These are phyloP conservation scores for Coemansia umbellata DNA, from an alignment of 192 early-diverging fungal genomes.

Conservation along the genomic window DNA sequence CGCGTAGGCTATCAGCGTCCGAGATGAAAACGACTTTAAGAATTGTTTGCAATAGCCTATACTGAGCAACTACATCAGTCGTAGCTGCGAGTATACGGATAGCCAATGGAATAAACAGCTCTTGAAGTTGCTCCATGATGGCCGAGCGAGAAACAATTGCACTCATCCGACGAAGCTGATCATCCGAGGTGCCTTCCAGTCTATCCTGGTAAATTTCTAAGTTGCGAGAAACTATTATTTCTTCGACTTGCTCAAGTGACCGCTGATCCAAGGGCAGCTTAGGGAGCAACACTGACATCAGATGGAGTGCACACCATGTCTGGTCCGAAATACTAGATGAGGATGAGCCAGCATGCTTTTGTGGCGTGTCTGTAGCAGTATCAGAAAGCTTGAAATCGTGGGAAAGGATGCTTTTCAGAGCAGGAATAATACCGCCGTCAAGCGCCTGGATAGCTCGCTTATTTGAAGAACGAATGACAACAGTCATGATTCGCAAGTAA, in stretches of 20 bases:
- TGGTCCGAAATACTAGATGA: conserved; percentile 13
- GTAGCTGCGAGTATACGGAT: conserved; percentile 69
- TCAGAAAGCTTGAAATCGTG: neutral
- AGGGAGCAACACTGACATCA: conserved; percentile 20
- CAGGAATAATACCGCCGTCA: conserved; percentile 6
- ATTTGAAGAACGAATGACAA: conserved; percentile 10
- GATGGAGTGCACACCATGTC: conserved; percentile 26
- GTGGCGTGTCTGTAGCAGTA: neutral
- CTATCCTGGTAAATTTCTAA: too few species aligned
- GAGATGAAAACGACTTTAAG: conserved; percentile 55
- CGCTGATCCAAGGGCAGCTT: conserved; percentile 8
- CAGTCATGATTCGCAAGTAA: conserved; percentile 21
- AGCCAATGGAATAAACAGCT: conserved; percentile 62
- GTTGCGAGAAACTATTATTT: neutral
- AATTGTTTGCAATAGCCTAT: conserved; percentile 60
- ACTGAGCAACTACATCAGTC: conserved; percentile 60
- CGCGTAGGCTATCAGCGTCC: conserved; percentile 39
- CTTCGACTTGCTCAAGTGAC: neutral
- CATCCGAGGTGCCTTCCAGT: too few species aligned
- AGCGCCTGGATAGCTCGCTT: conserved; percentile 19
- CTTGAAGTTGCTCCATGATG: conserved; percentile 20
- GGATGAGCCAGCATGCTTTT: too few species aligned
- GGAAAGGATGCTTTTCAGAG: conserved; percentile 9
- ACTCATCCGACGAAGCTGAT: neutral
- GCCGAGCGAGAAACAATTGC: conserved; percentile 5